Evolutionary conservation across 2,329 filamentous ascomycete genomes (phyloP).

Genomic region (Xylariaceae sp.): DNA sequence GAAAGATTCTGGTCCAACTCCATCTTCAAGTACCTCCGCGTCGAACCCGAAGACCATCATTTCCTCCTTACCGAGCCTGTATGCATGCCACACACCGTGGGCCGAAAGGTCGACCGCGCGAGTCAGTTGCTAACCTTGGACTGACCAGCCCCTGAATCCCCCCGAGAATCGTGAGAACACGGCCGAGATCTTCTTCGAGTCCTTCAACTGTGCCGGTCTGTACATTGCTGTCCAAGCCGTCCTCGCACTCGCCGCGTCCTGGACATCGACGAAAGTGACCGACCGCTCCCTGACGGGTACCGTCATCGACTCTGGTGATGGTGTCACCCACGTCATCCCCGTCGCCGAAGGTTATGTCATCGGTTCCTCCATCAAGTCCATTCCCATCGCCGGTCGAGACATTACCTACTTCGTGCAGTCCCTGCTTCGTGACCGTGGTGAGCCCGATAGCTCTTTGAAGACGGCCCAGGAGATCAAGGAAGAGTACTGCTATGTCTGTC

Average conservation of each 20-base stretch:
- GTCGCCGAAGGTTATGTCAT: conserved; percentile 99
- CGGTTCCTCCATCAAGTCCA: conserved; percentile 97
- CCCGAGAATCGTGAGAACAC: conserved; percentile 99
- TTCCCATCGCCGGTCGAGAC: conserved; percentile 94
- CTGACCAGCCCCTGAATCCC: conserved; percentile 78
- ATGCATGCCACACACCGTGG: conserved; percentile 34
- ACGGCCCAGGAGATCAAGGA: conserved; percentile 98
- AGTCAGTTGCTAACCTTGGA: conserved; percentile 11
- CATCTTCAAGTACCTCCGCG: conserved; percentile 98
- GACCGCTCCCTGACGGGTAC: conserved; percentile 95
- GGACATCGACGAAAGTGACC: conserved; percentile 97
- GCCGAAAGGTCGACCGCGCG: neutral
- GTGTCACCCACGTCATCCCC: conserved; percentile 97
- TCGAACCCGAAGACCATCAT: conserved; percentile 97
- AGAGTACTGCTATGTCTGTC: conserved; percentile 96
- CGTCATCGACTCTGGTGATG: conserved; percentile 96
- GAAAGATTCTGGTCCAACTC: conserved; percentile 99
- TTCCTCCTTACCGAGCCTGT: conserved; percentile 97
- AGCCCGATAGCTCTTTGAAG: conserved; percentile 94
- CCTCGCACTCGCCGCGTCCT: conserved; percentile 90
- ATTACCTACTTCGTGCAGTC: conserved; percentile 99
- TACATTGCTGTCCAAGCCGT: conserved; percentile 99
- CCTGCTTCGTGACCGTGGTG: conserved; percentile 88
- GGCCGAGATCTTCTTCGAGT: conserved; percentile 99
- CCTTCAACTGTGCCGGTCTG: conserved; percentile 97